A percentile compares a stretch with the other conserved stretches of the same genome.
These are phyloP conservation scores for Ustilaginoidea virens DNA, from an alignment of 2,329 filamentous ascomycete genomes.

Conservation along the genomic window DNA sequence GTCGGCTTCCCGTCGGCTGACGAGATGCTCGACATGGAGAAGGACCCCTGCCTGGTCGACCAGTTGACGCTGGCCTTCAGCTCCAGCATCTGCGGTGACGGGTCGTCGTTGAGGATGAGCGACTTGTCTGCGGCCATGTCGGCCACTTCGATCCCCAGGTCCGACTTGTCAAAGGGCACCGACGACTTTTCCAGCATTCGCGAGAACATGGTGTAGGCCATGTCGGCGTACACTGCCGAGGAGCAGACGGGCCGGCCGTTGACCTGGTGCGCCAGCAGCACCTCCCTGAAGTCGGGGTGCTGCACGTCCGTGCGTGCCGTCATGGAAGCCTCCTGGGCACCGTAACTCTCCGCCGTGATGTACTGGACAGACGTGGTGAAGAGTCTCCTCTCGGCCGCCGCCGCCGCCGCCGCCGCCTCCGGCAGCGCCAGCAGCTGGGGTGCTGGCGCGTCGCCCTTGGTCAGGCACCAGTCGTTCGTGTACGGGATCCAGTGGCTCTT, in stretches of 20 bases:
- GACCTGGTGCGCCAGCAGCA: background rate
- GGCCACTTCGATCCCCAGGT: slow-evolving; percentile 8
- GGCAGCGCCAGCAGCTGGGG: too few species aligned
- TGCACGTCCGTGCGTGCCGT: slow-evolving; percentile 1
- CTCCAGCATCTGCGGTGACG: slow-evolving; percentile 8
- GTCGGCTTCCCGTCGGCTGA: slow-evolving; percentile 7
- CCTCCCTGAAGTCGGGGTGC: background rate
- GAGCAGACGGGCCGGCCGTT: slow-evolving; percentile 3
- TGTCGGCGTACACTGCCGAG: slow-evolving; percentile 7
- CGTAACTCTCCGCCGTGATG: slow-evolving; percentile 1
- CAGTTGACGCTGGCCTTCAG: slow-evolving; percentile 7
- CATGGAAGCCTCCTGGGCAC: background rate
- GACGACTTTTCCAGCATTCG: slow-evolving; percentile 5
- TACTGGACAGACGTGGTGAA: slow-evolving; percentile 2
- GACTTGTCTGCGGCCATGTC: slow-evolving; percentile 9
- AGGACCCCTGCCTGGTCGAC: slow-evolving; percentile 5
- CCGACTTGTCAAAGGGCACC: slow-evolving; percentile 2
- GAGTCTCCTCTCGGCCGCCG: background rate
- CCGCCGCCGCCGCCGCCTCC: background rate
- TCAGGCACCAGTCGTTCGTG: slow-evolving; percentile 41
- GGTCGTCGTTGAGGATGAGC: slow-evolving; percentile 7
- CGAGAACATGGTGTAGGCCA: slow-evolving; percentile 7
- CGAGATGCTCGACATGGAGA: slow-evolving; percentile 10
- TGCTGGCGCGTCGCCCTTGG: slow-evolving; percentile 32
- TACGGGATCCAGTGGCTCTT: slow-evolving; percentile 52